Evolutionary conservation across 208 protist genomes (phyloP), one percentile per base, ranked within the genome.

Genomic region (Porcisia deanei): DNA sequence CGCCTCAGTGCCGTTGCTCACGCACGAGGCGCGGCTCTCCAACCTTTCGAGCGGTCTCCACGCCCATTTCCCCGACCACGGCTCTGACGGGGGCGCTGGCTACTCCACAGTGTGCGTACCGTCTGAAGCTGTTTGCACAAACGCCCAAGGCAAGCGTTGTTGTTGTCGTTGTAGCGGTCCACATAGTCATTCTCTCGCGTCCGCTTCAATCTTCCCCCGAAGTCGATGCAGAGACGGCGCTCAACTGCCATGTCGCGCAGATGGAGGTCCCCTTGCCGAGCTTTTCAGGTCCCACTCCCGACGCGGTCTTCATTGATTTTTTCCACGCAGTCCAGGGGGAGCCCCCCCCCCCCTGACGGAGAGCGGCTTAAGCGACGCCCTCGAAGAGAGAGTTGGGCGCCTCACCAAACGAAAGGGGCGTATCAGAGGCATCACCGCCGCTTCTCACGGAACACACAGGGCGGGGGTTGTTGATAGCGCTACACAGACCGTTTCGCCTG

Each of bases 91-190:
- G 20, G 68, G n/a, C 54, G 3, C 76, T 85, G 52, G 64, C 76
- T 20, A 66, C 72, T 5, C 25, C 73, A 6, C 61, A 68, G 30
- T 43, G 53, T 41, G 18, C 14, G 34, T 82, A 76, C 30, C 72
- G 43, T 22, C 49, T 85, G 41, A 82, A 85, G 68, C 18, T 81
- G 2, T 75, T 85, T 60, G 73, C 65, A 22, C 76, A 68, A 1
- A 41, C 5, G 6, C 77, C 81, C 1, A 37, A 61, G 39, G 16
- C 37, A n/a, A 1, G 30, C 5, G 57, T 76, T 9, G 52, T 60
- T 30, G 81, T 79, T 6, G 57, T 52, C 52, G 8, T n/a, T n/a
- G n/a, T n/a, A n/a, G n/a, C 22, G 14, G 52, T 60, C 22, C 79
- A 63, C 69, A 39, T 85, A 22, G 58, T 77, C 3, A 37, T 74